A percentile compares a stretch with the other conserved stretches of the same genome.
These are phyloP conservation scores for Glycine tomentella DNA, from an alignment of 306 rosid genomes.

Conservation along the genomic window DNA sequence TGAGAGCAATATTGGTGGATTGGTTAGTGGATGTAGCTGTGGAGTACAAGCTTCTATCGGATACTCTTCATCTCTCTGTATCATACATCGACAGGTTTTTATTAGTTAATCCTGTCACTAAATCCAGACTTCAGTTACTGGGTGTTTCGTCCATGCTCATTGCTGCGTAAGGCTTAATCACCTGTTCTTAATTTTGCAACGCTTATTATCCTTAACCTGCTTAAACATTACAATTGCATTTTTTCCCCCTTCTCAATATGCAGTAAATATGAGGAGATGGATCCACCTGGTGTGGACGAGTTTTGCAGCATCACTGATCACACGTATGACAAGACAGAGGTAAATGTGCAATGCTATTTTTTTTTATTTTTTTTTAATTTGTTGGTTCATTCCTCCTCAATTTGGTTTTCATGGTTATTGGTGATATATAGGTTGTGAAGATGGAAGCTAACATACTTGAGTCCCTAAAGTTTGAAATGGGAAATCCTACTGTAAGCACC, in stretches of 20 bases:
- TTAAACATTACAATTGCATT: background rate
- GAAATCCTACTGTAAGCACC: constrained; percentile 72
- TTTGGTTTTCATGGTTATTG: background rate
- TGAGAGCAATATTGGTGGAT: constrained; percentile 85
- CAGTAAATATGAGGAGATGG: constrained; percentile 92
- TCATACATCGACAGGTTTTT: constrained; percentile 74
- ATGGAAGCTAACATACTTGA: constrained; percentile 89
- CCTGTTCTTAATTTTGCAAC: background rate
- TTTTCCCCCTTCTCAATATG: background rate
- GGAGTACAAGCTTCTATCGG: constrained; percentile 73
- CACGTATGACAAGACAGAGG: constrained; percentile 65
- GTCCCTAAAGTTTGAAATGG: constrained; percentile 75
- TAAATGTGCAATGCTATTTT: constrained; percentile 5
- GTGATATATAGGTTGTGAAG: constrained; percentile 59
- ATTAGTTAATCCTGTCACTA: constrained; percentile 48
- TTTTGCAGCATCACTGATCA: constrained; percentile 75
- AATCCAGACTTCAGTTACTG: constrained; percentile 62
- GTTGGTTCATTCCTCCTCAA: background rate
- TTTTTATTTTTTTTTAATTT: background rate
- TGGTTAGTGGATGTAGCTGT: constrained; percentile 94
- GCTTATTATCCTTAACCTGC: background rate
- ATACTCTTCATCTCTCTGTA: constrained; percentile 68
- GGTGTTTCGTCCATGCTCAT: constrained; percentile 85
- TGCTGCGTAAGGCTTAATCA: constrained; percentile 67
- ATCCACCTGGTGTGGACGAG: constrained; percentile 70